Evolutionary conservation across 768 basidiomycete genomes (phyloP), one percentile per base, ranked within the genome.

Genomic region (Phallus indusiatus): DNA sequence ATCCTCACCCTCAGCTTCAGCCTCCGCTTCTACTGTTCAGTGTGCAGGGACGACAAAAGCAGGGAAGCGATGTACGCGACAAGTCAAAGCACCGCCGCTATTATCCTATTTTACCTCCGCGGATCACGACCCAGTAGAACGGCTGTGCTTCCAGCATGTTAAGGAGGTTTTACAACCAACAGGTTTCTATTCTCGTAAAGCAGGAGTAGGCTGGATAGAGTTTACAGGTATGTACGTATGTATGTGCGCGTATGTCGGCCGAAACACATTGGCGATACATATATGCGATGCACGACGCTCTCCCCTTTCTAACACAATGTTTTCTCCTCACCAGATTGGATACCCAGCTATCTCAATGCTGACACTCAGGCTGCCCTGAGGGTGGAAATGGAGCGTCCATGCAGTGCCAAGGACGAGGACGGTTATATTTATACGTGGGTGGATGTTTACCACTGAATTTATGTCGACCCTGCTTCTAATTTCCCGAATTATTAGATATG

Each of bases 401-500:
- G 76, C 11, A 80, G 86, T 4, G 59, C 65, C 2, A 76, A 79
- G 9, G 89, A 92, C 63, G 78, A 76, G 18, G 73, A 79, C 5
- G 90, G 90, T 0, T 90, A 87, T 65, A 91, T 93, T 53, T 93
- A 93, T 63, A 80, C 82, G 0, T 92, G 85, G 67, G 57, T 53
- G n/a, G n/a, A 16, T 21, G 12, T 5, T 10, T 7, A 16, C 47
- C 47, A 37, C 16, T 21, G n/a, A 21, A 1, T 42, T n/a, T 46
- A 46, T 28, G 1, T 22, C 22, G 20, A 33, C 18, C 20, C 52
- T 51, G 33, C 1, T 11, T 9, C n/a, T n/a, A 6, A 20, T 36
- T 8, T 61, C 11, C 36, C 47, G 49, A 46, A 59, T 64, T 66
- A 66, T 10, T 18, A 35, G 9, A 28, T 64, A 51, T 22, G 33